Evolutionary conservation across 2,329 filamentous ascomycete genomes (phyloP).

Genomic region (Aphanoascus verrucosus): DNA sequence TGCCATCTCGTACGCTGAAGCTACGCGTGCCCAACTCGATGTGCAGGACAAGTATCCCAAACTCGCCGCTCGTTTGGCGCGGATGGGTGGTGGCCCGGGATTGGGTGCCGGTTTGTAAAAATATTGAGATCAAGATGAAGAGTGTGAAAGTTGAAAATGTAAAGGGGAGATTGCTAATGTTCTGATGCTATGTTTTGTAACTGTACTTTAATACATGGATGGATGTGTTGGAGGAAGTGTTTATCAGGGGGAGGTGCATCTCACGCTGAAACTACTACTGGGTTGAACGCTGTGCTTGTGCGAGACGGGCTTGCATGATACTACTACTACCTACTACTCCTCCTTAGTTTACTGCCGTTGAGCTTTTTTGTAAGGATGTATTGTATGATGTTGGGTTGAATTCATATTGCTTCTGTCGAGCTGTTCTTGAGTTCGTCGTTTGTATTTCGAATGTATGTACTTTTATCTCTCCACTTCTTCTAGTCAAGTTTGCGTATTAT

Average conservation of each 20-base stretch:
- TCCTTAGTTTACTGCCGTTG: too few relatives aligned
- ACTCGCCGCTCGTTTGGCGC: slow-evolving; percentile 59
- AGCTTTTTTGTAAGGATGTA: not conserved
- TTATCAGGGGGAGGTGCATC: too few relatives aligned
- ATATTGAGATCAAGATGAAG: slow-evolving; percentile 15
- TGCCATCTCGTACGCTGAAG: slow-evolving; percentile 91
- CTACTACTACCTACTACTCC: too few relatives aligned
- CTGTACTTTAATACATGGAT: slow-evolving; percentile 3
- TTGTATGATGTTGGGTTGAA: not conserved
- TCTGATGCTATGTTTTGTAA: not conserved
- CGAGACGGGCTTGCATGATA: too few relatives aligned
- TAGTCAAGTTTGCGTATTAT: not conserved
- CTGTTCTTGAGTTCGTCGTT: not conserved
- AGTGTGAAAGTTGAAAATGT: not conserved
- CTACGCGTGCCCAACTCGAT: slow-evolving; percentile 89
- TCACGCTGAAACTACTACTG: too few relatives aligned
- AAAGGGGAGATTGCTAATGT: not conserved
- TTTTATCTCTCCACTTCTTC: not conserved
- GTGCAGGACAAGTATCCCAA: slow-evolving; percentile 79
- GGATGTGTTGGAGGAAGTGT: too few relatives aligned
- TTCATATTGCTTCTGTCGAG: not conserved
- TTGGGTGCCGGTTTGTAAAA: slow-evolving; percentile 24
- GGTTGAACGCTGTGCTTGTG: too few relatives aligned
- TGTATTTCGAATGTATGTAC: not conserved
- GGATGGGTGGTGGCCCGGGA: slow-evolving; percentile 41